Evolutionary conservation across 495 filamentous ascomycete genomes (phyloP).

Genomic region (Penicillium bovifimosum): DNA sequence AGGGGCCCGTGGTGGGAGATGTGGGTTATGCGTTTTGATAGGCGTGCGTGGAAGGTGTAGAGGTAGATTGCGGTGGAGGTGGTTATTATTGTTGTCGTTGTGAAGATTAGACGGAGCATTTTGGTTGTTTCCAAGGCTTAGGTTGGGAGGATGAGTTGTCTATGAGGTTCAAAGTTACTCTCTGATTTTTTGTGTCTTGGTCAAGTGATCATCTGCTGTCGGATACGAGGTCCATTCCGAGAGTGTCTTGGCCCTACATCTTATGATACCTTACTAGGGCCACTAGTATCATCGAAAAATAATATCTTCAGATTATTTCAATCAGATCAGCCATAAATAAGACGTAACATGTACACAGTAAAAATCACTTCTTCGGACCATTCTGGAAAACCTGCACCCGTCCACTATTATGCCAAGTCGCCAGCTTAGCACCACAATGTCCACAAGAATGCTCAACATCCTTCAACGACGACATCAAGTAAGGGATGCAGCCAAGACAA

Average conservation of each 20-base stretch:
- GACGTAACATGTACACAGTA: too few species aligned
- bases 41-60: conserved; percentile 21
- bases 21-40: conserved; percentile 22
- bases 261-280: too few species aligned
- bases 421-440: conserved; percentile 42
- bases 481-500: conserved; percentile 50
- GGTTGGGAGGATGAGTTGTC: too few species aligned
- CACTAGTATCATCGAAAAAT: too few species aligned
- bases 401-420: conserved; percentile 50
- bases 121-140: neutral
- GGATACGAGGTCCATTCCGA: too few species aligned
- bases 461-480: conserved; percentile 45
- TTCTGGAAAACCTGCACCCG: conserved; percentile 37
- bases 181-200: too few species aligned
- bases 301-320: too few species aligned
- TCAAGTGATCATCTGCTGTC: too few species aligned
- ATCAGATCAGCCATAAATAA: too few species aligned
- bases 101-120: conserved; percentile 15
- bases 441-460: conserved; percentile 50
- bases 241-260: too few species aligned
- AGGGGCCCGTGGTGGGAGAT: conserved; percentile 15
- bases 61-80: conserved; percentile 19
- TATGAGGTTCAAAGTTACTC: too few species aligned
- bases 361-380: conserved; percentile 1
- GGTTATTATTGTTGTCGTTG: conserved; percentile 18